Evolutionary conservation across 2,329 filamentous ascomycete genomes (phyloP), one percentile per base, ranked within the genome.

Genomic region (Nemania sp.): DNA sequence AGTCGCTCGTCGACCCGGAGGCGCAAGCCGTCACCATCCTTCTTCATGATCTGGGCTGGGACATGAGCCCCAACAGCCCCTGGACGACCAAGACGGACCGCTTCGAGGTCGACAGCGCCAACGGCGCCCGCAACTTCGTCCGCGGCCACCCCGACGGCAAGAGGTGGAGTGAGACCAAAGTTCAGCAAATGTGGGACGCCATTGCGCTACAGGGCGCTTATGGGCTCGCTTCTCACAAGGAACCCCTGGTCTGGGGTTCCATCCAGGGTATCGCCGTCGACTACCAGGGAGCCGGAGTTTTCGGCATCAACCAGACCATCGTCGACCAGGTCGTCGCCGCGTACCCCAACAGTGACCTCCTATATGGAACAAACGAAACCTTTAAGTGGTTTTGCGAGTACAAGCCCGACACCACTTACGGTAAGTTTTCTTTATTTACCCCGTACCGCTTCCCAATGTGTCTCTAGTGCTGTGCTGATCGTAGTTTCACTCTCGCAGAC

Each of bases 41-140:
- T 8, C 52, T 60, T 7, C 58, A 60, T 46, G 58, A 60, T 15
- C 52, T 60, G 22, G 58, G 58, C 46, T 60, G 58, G 58, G 58
- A 60, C 49, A 48, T 49, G 58, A 41, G 52, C 26, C 37, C 51
- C 26, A 36, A 49, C 43, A 57, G 54, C 42, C 43, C 54, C 15
- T 57, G 42, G 41, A 46, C 48, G 3, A 60, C 47, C 36, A 42
- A 42, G 17, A 46, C 50, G n/a, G 6, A 42, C 20, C 54, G 54
- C 43, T 60, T 60, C 41, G 57, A 60, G 52, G 49, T 60, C 12
- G 57, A 60, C 46, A 54, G 55, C 24, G 58, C 58, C 46, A 58
- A 58, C 40, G 52, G 37, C 15, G 52, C 55, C 17, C 39, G 37
- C 2, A 36, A 19, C 24, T 60, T 60, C 39, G 53, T 60, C 4